These are phyloP conservation scores for Luffa aegyptiaca DNA, from an alignment of 306 rosid genomes.

Conservation along the genomic window DNA sequence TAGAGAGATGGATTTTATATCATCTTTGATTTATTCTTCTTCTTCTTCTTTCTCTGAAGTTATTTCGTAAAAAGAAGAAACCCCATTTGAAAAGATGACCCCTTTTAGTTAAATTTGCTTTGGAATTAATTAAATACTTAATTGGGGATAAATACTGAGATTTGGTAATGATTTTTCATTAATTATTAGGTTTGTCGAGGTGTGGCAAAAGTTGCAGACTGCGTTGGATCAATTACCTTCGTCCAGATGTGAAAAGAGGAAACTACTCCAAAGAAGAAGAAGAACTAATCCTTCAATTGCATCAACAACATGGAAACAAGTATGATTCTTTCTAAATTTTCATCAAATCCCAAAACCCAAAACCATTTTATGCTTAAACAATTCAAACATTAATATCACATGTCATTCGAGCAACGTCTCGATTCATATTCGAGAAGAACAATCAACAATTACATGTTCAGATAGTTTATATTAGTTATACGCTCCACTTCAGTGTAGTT, in stretches of 20 bases:
- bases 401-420: background rate
- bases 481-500: background rate
- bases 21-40: background rate
- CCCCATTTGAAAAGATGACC: background rate
- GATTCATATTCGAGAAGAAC: too few relatives aligned
- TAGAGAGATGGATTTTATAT: too few relatives aligned
- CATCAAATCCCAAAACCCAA: background rate
- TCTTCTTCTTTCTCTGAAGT: too few relatives aligned
- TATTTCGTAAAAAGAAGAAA: too few relatives aligned
- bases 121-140: background rate
- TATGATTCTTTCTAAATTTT: slow-evolving; percentile 16
- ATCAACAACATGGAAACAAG: slow-evolving; percentile 60
- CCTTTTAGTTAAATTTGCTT: background rate
- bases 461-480: background rate
- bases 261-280: slow-evolving; percentile 47
- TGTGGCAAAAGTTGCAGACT: slow-evolving; percentile 89
- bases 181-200: slow-evolving; percentile 39
- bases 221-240: slow-evolving; percentile 68
- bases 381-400: background rate
- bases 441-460: too few relatives aligned
- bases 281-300: slow-evolving; percentile 39
- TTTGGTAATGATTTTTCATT: background rate
- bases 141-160: background rate
- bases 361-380: background rate
- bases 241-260: slow-evolving; percentile 59